Percentiles rank a stretch among this genome's conserved stretches.
phyloP scores from a whole-genome alignment of 2,329 filamentous ascomycete species.

The Lojkania enalia region DNA sequence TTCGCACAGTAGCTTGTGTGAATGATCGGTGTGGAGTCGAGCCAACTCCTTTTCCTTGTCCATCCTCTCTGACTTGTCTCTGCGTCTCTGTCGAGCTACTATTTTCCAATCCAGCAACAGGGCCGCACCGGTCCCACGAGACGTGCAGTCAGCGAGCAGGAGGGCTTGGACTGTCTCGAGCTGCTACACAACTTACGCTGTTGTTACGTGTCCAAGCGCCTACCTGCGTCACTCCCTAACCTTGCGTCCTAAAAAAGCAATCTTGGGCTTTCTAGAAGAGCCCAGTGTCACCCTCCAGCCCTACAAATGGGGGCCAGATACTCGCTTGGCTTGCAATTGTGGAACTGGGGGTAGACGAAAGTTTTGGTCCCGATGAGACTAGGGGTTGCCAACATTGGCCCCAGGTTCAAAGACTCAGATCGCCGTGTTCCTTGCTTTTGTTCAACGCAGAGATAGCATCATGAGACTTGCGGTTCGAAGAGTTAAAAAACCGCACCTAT shows the following conservation, averaged over 20 bases:
- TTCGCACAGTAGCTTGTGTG: neutral
- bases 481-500: no score
- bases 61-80: slow-evolving; percentile 2
- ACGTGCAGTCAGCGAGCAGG: slow-evolving; percentile 4
- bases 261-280: no score
- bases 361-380: slow-evolving; percentile 13
- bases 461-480: slow-evolving; percentile 11
- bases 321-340: slow-evolving; percentile 22
- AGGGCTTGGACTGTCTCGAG: slow-evolving; percentile 14
- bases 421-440: slow-evolving; percentile 6
- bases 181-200: slow-evolving; percentile 15
- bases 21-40: no score
- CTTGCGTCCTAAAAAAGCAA: neutral
- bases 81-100: neutral
- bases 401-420: slow-evolving; percentile 3
- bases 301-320: no score
- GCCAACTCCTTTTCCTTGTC: slow-evolving; percentile 4
- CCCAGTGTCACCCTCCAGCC: no score
- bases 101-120: neutral
- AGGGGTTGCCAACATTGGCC: slow-evolving; percentile 6
- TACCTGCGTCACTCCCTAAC: slow-evolving; percentile 21
- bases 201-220: slow-evolving; percentile 24
- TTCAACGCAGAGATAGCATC: slow-evolving; percentile 15
- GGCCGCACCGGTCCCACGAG: slow-evolving; percentile 2
- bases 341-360: slow-evolving; percentile 5